Percentiles rank a stretch among this genome's conserved stretches.
Evolutionary conservation across 2,329 filamentous ascomycete species (phyloP).

Genomic region (Paecilomyces sp.): DNA sequence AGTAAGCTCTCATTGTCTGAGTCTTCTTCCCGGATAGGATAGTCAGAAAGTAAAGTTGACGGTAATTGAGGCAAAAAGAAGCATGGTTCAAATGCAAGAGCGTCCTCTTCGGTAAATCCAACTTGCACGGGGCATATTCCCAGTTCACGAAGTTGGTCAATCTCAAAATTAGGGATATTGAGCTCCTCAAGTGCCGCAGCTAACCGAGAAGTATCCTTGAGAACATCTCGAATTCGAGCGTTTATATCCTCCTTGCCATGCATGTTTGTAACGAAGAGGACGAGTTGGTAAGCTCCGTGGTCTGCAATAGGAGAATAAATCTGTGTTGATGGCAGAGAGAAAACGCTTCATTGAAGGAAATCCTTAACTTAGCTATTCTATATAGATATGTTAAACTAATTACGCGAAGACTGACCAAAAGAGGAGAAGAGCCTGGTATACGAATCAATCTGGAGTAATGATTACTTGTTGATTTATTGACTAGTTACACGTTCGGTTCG

Average conservation of each 20-base stretch:
- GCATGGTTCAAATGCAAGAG: neutral
- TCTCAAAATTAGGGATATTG: neutral
- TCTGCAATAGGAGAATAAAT: too few species aligned
- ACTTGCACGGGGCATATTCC: neutral
- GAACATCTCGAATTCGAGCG: neutral
- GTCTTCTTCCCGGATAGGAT: neutral
- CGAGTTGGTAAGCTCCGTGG: neutral
- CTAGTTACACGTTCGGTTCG: neutral
- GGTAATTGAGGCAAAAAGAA: neutral
- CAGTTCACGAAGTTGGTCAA: neutral
- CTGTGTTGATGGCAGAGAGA: too few species aligned
- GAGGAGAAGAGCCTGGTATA: too few species aligned
- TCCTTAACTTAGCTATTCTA: too few species aligned
- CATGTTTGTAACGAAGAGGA: neutral
- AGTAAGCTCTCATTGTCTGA: neutral
- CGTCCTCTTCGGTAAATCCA: neutral
- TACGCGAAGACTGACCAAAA: too few species aligned
- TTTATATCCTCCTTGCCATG: neutral
- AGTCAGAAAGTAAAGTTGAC: neutral
- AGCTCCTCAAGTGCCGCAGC: neutral
- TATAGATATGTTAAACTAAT: too few species aligned
- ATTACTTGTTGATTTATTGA: too few species aligned
- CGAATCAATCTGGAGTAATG: too few species aligned
- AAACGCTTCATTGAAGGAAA: too few species aligned
- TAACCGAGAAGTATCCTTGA: neutral